Base-by-base conservation (phyloP, 176 grass and related monocot genomes). In the Oryza brachyantha region DNA sequence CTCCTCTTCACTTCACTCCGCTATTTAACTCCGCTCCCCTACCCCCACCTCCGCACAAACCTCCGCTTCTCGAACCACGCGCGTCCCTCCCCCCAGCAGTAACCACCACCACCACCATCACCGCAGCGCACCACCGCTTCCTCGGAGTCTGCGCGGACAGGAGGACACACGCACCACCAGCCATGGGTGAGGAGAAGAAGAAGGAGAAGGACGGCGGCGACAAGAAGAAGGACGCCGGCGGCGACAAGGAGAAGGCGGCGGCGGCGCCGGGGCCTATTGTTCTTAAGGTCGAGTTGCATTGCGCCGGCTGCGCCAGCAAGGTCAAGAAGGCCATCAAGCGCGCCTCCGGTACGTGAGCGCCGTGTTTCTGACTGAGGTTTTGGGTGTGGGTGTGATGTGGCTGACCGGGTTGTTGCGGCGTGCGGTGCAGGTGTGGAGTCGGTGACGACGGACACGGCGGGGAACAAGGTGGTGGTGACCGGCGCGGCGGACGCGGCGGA, bases 211-310 rank as follows among this genome's bases (percentile, higher is more conserved):
- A 5, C 37, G 68, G 25, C 2, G 80, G 36, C 8, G 81, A 80
- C 13, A 77, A 90, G 66, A 76, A 85, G 69, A 68, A 88, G 60
- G 72, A 74, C 6, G 70, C 24, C 34, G 35, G 36, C 4, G 19
- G 13, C 13, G 12, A 50, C 61, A 19, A n/a, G 16, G 19, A 19
- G 48, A 19, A n/a, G 16, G 19, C 6, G 48, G 21, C 69, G 60
- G 35, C 78, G 3, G 28, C 38, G 40, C 21, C 66, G 48, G 68
- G 83, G 61, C 38, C 75, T 16, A 82, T 93, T 22, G 85, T 88
- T 8, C 75, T 93, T 19, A 93, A 90, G 85, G 76, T 90, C 34
- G 91, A 93, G 43, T 77, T 93, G 91, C 91, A 93, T 77, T 93
- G 91, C 83, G 88, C 89, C 41, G 92, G 92, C 9, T 94, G 92